phyloP scores from a whole-genome alignment of 2,329 filamentous ascomycete species.

The Cladophialophora yegresii region DNA sequence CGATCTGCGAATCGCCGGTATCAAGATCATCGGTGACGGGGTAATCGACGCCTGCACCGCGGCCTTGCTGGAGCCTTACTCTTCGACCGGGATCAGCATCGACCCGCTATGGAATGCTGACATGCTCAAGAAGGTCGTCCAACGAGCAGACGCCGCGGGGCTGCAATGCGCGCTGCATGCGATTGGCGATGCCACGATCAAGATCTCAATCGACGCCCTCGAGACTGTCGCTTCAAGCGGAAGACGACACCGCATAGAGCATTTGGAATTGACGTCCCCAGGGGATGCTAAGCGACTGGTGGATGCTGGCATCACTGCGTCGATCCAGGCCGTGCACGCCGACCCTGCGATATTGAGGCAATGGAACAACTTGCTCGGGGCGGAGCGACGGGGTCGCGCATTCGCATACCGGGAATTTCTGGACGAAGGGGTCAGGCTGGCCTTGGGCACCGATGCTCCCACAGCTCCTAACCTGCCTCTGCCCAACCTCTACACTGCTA shows the following conservation, averaged over 20 bases:
- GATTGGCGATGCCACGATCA: slow-evolving; percentile 53
- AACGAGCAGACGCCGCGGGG: slow-evolving; percentile 47
- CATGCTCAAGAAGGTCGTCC: slow-evolving; percentile 48
- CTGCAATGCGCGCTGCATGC: slow-evolving; percentile 56
- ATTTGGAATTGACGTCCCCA: slow-evolving; percentile 53
- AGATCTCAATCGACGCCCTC: slow-evolving; percentile 51
- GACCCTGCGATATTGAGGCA: slow-evolving; percentile 52
- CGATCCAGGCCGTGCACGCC: slow-evolving; percentile 45
- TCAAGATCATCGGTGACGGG: slow-evolving; percentile 56
- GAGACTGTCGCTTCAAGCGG: slow-evolving; percentile 45
- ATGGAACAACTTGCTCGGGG: slow-evolving; percentile 51
- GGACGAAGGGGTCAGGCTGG: slow-evolving; percentile 50
- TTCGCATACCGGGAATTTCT: slow-evolving; percentile 56
- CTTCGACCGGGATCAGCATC: slow-evolving; percentile 44
- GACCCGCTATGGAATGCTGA: slow-evolving; percentile 52
- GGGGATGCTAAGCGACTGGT: slow-evolving; percentile 53
- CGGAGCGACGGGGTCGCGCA: slow-evolving; percentile 50
- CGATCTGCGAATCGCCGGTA: slow-evolving; percentile 50
- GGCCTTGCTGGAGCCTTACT: slow-evolving; percentile 52
- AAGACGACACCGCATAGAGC: slow-evolving; percentile 54
- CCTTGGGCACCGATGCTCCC: slow-evolving; percentile 53
- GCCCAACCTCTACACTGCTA: slow-evolving; percentile 54
- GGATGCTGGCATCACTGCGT: slow-evolving; percentile 50
- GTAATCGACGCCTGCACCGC: slow-evolving; percentile 56
- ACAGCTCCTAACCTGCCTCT: slow-evolving; percentile 52